Evolutionary conservation across 2,329 filamentous ascomycete genomes (phyloP).

Genomic region (Cyclaneusma minus): DNA sequence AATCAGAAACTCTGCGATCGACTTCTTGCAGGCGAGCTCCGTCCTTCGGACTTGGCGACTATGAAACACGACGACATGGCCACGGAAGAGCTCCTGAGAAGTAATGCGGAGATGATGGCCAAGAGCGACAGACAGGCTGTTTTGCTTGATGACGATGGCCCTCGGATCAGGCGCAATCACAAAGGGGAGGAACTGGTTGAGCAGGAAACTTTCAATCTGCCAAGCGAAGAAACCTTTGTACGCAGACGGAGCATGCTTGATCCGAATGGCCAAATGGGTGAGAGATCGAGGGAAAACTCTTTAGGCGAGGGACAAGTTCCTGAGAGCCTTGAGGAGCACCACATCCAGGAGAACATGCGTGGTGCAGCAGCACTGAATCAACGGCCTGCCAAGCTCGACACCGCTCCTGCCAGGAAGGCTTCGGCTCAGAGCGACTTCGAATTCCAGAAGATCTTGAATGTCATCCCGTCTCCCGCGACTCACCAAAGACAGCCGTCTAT

Average conservation of each 20-base stretch:
- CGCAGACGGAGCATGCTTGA: slow-evolving; percentile 23
- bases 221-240: slow-evolving; percentile 14
- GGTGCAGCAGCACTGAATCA: slow-evolving; percentile 11
- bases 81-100: slow-evolving; percentile 71
- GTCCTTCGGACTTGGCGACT: slow-evolving; percentile 61
- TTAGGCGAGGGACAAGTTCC: slow-evolving; percentile 19
- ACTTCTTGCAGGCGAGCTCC: slow-evolving; percentile 56
- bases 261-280: slow-evolving; percentile 18
- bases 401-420: slow-evolving; percentile 12
- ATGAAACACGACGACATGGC: slow-evolving; percentile 89
- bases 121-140: slow-evolving; percentile 73
- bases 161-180: slow-evolving; percentile 76
- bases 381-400: slow-evolving; percentile 18
- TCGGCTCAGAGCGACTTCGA: slow-evolving; percentile 41
- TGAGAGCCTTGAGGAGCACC: slow-evolving; percentile 14
- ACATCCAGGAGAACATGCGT: slow-evolving; percentile 14
- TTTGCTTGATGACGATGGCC: slow-evolving; percentile 57
- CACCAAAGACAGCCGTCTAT: slow-evolving; percentile 30
- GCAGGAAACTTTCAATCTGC: slow-evolving; percentile 40
- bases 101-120: slow-evolving; percentile 63
- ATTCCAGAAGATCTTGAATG: slow-evolving; percentile 79
- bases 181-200: slow-evolving; percentile 90
- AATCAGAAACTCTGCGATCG: slow-evolving; percentile 66
- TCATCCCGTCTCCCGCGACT: slow-evolving; percentile 34
- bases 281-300: slow-evolving; percentile 19